phyloP scores from a whole-genome alignment of 306 rosid species.

The Mucuna pruriens region DNA sequence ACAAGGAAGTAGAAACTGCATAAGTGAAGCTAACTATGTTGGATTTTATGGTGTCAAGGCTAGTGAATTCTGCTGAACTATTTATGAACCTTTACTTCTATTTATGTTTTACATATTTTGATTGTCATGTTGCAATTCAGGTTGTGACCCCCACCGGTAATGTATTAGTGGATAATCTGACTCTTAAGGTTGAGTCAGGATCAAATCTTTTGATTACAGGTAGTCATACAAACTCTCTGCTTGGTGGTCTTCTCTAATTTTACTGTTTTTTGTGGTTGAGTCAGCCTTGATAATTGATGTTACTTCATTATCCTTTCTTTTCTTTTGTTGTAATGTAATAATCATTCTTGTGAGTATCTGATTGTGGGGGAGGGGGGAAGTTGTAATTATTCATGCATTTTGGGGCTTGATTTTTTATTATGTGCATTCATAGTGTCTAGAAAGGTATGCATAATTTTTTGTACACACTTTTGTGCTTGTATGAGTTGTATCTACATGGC shows the following conservation, averaged over 20 bases:
- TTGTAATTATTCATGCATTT: background rate
- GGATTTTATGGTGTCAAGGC: constrained; percentile 88
- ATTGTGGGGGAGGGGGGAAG: background rate
- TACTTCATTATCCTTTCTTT: background rate
- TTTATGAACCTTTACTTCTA: background rate
- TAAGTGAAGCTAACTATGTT: constrained; percentile 78
- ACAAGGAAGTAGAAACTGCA: constrained; percentile 59
- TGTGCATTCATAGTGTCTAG: background rate
- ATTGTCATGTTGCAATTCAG: constrained; percentile 49
- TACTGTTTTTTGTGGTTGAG: background rate
- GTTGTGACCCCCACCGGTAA: constrained; percentile 87
- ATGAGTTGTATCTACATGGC: background rate
- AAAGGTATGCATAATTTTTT: background rate
- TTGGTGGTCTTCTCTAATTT: background rate
- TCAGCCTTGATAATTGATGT: background rate
- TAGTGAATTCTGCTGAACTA: constrained; percentile 22
- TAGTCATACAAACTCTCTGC: constrained; percentile 34
- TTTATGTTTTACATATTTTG: constrained; percentile 33
- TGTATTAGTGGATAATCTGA: constrained; percentile 78
- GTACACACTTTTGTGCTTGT: background rate
- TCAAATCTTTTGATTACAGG: constrained; percentile 92
- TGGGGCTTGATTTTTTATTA: background rate
- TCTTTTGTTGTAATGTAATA: background rate
- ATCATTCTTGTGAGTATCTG: background rate
- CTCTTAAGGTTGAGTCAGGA: constrained; percentile 74